These are phyloP conservation scores for Gastrodia elata DNA, from an alignment of 106 monocot genomes.

Conservation along the genomic window DNA sequence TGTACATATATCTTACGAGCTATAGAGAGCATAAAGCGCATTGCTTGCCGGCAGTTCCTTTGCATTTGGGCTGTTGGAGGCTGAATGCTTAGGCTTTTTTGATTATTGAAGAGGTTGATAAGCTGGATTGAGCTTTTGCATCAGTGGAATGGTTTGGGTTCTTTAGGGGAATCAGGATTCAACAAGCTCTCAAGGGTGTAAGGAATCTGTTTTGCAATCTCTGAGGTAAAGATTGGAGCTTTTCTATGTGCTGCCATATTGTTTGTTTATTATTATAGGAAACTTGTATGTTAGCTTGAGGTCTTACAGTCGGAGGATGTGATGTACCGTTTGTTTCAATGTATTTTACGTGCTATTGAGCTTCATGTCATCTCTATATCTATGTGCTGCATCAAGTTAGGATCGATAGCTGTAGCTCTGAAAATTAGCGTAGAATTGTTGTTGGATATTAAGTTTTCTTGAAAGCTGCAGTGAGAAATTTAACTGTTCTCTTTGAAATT, in stretches of 20 bases:
- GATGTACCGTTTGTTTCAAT: background rate
- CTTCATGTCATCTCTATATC: background rate
- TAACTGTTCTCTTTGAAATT: too few species aligned
- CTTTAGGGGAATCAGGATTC: background rate
- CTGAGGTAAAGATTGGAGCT: too few species aligned
- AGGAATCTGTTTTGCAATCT: background rate
- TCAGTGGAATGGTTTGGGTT: background rate
- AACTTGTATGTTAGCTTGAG: background rate
- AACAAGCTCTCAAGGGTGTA: background rate
- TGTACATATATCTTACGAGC: slow-evolving; percentile 1
- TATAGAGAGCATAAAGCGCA: background rate
- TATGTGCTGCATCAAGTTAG: background rate
- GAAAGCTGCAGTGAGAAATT: too few species aligned
- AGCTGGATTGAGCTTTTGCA: background rate
- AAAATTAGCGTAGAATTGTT: too few species aligned
- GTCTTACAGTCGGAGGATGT: background rate
- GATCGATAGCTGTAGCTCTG: too few species aligned
- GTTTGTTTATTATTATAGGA: background rate
- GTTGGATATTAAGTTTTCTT: too few species aligned
- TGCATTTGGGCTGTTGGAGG: background rate
- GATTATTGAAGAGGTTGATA: background rate
- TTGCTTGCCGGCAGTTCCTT: background rate
- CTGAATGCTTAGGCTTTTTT: background rate
- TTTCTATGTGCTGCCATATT: background rate
- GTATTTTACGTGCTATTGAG: background rate